Conservation (phyloP, 2,329 filamentous ascomycete genomes). For the Tricladium varicosporioides region DNA sequence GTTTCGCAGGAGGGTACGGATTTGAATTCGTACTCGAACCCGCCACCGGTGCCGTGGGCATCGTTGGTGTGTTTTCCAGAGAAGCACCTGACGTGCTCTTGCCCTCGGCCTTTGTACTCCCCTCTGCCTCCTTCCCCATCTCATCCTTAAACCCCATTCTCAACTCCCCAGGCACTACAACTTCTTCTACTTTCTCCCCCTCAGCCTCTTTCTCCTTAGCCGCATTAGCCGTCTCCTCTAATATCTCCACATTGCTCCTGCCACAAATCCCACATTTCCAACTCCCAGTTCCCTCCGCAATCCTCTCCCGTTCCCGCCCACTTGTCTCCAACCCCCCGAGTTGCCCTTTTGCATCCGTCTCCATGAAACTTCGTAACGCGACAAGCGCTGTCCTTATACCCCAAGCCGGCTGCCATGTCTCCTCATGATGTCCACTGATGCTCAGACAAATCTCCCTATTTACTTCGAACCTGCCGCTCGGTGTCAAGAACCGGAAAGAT, state of each 20-base stretch:
- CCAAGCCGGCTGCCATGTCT: constrained; percentile 99
- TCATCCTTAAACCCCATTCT: constrained; percentile 71
- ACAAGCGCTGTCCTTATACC: constrained; percentile 86
- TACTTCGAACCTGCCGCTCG: constrained; percentile 88
- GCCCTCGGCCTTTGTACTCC: background rate
- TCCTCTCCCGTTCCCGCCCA: constrained; percentile 61
- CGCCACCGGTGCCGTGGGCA: constrained; percentile 7
- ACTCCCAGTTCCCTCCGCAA: constrained; percentile 63
- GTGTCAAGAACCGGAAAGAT: constrained; percentile 92
- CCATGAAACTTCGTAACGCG: constrained; percentile 86
- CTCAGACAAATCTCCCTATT: constrained; percentile 96
- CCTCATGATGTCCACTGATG: constrained; percentile 93
- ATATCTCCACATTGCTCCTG: constrained; percentile 70
- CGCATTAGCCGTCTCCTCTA: constrained; percentile 65
- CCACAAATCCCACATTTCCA: constrained; percentile 73
- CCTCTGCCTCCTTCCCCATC: constrained; percentile 45
- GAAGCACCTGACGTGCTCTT: constrained; percentile 42
- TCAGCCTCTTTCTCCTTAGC: constrained; percentile 41
- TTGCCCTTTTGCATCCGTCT: constrained; percentile 82
- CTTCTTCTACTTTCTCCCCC: constrained; percentile 37
- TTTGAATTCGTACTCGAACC: constrained; percentile 9
- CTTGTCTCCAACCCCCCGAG: constrained; percentile 82
- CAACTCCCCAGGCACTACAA: constrained; percentile 51
- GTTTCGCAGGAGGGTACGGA: constrained; percentile 27
- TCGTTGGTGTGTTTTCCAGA: constrained; percentile 30